phyloP scores from a whole-genome alignment of 495 filamentous ascomycete genomes.

The Polyplosphaeria fusca region DNA sequence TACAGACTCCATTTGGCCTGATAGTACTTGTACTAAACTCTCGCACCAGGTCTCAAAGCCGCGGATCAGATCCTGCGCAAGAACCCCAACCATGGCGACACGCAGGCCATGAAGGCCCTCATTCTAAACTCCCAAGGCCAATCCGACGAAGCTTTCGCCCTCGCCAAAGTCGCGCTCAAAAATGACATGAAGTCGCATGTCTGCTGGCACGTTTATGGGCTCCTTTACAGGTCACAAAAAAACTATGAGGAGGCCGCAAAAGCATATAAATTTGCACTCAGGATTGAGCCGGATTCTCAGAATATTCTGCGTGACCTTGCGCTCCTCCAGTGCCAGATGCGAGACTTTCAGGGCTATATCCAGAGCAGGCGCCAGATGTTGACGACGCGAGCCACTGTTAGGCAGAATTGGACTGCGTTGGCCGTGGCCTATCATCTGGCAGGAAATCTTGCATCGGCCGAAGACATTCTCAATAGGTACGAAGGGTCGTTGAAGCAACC shows the following conservation, averaged over 20 bases:
- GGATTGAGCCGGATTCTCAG: slow-evolving; percentile 84
- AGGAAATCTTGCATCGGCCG: slow-evolving; percentile 78
- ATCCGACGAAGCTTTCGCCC: slow-evolving; percentile 84
- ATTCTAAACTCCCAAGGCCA: slow-evolving; percentile 91
- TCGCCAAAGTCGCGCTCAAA: slow-evolving; percentile 85
- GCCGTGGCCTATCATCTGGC: slow-evolving; percentile 88
- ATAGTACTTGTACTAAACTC: too few relatives aligned
- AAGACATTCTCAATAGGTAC: slow-evolving; percentile 85
- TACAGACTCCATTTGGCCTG: too few relatives aligned
- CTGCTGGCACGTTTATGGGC: slow-evolving; percentile 99
- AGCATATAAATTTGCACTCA: slow-evolving; percentile 92
- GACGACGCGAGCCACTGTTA: slow-evolving; percentile 68
- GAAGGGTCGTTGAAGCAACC: slow-evolving; percentile 83
- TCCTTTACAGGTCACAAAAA: slow-evolving; percentile 87
- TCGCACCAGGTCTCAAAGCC: slow-evolving; percentile 69
- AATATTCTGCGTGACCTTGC: slow-evolving; percentile 95
- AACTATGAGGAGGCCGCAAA: slow-evolving; percentile 99
- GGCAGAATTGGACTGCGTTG: slow-evolving; percentile 94
- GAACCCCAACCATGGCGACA: slow-evolving; percentile 94
- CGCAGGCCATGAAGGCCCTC: slow-evolving; percentile 96
- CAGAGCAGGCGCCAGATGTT: slow-evolving; percentile 82
- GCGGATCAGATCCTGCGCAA: slow-evolving; percentile 93
- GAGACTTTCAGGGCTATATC: slow-evolving; percentile 91
- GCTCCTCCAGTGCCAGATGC: slow-evolving; percentile 91
- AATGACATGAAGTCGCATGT: slow-evolving; percentile 98